phyloP scores from a whole-genome alignment of 2,329 filamentous ascomycete genomes.

The Amesomyces nigricolor region DNA sequence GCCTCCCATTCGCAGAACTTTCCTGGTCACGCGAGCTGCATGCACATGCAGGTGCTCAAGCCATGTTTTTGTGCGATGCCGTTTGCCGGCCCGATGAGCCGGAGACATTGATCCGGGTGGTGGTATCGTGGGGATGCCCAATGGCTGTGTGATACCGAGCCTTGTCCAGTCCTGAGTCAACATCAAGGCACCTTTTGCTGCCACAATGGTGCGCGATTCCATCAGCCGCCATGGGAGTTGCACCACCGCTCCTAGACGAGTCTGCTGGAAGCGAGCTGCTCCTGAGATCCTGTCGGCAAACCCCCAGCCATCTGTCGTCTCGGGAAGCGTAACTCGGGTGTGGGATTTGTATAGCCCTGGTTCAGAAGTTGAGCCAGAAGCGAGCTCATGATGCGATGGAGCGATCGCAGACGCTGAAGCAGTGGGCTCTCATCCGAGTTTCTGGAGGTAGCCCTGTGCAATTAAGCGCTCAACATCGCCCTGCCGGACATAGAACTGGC shows the following conservation, averaged over 20 bases:
- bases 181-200: slow-evolving; percentile 22
- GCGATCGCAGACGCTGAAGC: no score
- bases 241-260: background rate
- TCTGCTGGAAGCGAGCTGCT: no score
- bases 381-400: no score
- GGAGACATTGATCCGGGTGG: no score
- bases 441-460: slow-evolving; percentile 89
- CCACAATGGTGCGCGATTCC: slow-evolving; percentile 25
- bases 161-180: background rate
- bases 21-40: slow-evolving; percentile 26
- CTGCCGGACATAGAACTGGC: slow-evolving; percentile 93
- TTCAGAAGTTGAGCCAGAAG: no score
- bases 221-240: slow-evolving; percentile 11
- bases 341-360: no score
- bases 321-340: no score
- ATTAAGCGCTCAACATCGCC: slow-evolving; percentile 94
- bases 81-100: no score
- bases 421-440: slow-evolving; percentile 60
- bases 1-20: slow-evolving; percentile 22
- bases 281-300: no score
- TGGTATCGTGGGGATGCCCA: no score
- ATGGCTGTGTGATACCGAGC: background rate
- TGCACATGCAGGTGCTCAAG: background rate
- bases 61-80: background rate
- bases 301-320: no score